phyloP scores from a whole-genome alignment of 2,329 filamentous ascomycete species.

The Gremmenia infestans region DNA sequence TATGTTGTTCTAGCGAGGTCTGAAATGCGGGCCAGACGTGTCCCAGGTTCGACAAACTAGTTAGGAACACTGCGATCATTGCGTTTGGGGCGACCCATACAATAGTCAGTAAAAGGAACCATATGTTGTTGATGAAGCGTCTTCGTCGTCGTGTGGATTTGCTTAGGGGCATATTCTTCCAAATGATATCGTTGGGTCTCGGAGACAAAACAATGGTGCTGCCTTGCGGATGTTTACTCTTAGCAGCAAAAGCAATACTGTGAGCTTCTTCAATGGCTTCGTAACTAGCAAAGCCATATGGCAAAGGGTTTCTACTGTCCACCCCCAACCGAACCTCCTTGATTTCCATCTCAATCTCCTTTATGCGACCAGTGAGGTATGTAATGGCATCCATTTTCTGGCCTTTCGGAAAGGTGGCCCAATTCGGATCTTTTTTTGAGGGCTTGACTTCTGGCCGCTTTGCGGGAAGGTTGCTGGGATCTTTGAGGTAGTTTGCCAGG shows the following conservation, averaged over 20 bases:
- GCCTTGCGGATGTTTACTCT: constrained; percentile 75
- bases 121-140: constrained; percentile 74
- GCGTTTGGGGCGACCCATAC: constrained; percentile 91
- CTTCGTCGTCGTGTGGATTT: constrained; percentile 65
- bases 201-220: constrained; percentile 76
- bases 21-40: constrained; percentile 75
- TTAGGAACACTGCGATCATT: constrained; percentile 87
- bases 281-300: constrained; percentile 93
- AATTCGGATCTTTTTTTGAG: constrained; percentile 71
- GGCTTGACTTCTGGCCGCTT: constrained; percentile 74
- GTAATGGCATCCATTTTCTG: constrained; percentile 91
- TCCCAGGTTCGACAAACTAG: constrained; percentile 78
- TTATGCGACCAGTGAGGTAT: constrained; percentile 82
- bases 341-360: constrained; percentile 75
- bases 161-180: constrained; percentile 81
- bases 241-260: constrained; percentile 74
- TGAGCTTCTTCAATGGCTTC: constrained; percentile 85
- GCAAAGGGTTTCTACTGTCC: constrained; percentile 81
- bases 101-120: constrained; percentile 75
- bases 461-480: constrained; percentile 73
- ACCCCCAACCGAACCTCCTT: constrained; percentile 75
- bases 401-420: constrained; percentile 56
- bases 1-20: constrained; percentile 55
- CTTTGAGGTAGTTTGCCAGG: constrained; percentile 84
- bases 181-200: constrained; percentile 86